Conservation (phyloP, 345 rosid species). For the rapeseed (Brassica napus) region Da-Ae NC_063449.1:47230001-47230500, state of each 20-base stretch:
- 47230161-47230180: not conserved
- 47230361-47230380: no score
- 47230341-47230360: no score
- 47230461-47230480: no score
- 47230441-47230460: no score
- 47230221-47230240: conserved; percentile 13
- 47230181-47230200: not conserved
- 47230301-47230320: not conserved
- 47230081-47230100: not conserved
- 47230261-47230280: conserved; percentile 2
- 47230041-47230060: not conserved
- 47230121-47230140: not conserved
- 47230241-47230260: not conserved
- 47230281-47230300: not conserved
- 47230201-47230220: not conserved
- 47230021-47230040: not conserved
- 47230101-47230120: conserved; percentile 2
- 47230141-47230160: not conserved
- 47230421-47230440: no score
- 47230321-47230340: no score
- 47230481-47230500: no score
- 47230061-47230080: not conserved
- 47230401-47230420: no score
- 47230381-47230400: no score
- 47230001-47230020: not conserved